Percentiles rank a stretch among this genome's conserved stretches.
These are phyloP conservation scores for Primulina eburnea DNA, from an alignment of 257 asterid genomes.

Conservation along the genomic window DNA sequence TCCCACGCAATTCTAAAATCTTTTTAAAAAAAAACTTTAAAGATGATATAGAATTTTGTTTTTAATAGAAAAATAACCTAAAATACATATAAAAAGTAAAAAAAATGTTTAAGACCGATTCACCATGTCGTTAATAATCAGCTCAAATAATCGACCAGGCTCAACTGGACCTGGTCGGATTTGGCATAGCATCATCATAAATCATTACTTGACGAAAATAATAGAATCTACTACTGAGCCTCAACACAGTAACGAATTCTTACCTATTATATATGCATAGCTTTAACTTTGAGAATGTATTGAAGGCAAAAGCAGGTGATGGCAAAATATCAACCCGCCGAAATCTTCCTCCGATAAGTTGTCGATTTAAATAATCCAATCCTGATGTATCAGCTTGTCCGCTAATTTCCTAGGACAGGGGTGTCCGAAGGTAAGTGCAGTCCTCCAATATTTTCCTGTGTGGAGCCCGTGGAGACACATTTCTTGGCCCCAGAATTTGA, in stretches of 20 bases:
- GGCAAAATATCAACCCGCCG: too few species aligned
- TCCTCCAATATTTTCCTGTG: slow-evolving; percentile 33
- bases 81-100: too few species aligned
- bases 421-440: slow-evolving; percentile 29
- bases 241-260: background rate
- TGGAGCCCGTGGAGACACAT: slow-evolving; percentile 21
- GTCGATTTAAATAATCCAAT: slow-evolving; percentile 21
- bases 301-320: background rate
- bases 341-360: too few species aligned
- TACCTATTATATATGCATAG: background rate
- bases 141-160: too few species aligned
- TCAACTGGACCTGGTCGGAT: too few species aligned
- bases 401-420: slow-evolving; percentile 24
- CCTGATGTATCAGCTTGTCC: slow-evolving; percentile 31
- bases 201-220: too few species aligned
- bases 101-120: too few species aligned
- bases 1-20: background rate
- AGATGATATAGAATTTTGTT: too few species aligned
- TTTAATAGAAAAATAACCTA: too few species aligned
- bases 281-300: background rate
- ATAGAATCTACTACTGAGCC: background rate
- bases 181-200: too few species aligned
- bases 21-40: too few species aligned
- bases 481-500: slow-evolving; percentile 36
- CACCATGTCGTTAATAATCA: too few species aligned